A percentile compares a stretch with the other conserved stretches of the same genome.
Evolutionary conservation across 257 asterid species (phyloP).

Genomic region (Solanum acaule): DNA sequence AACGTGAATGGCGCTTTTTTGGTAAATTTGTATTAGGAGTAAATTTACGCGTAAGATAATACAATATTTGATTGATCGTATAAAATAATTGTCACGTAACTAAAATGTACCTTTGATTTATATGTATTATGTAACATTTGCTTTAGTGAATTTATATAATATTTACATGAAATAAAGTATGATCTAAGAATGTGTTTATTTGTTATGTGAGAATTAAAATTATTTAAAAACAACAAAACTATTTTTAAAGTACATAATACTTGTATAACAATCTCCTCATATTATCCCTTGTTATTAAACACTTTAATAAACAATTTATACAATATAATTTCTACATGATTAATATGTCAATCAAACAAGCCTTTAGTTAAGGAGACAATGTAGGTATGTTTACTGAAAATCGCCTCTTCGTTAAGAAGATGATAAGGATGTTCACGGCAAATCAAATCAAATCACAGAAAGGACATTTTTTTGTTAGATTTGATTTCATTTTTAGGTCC

Average conservation of each 20-base stretch:
- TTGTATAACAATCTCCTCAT: background rate
- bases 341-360: background rate
- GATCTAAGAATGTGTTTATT: too few relatives aligned
- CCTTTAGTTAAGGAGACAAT: background rate
- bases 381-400: rapidly evolving
- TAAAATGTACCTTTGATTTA: too few relatives aligned
- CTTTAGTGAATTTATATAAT: too few relatives aligned
- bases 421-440: rapidly evolving
- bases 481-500: rapidly evolving
- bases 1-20: background rate
- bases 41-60: background rate
- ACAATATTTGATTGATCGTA: too few relatives aligned
- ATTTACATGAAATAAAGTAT: too few relatives aligned
- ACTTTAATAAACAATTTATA: too few relatives aligned
- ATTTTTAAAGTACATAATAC: background rate
- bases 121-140: too few relatives aligned
- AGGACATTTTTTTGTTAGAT: too few relatives aligned
- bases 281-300: background rate
- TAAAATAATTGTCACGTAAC: background rate
- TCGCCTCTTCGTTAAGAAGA: rapidly evolving
- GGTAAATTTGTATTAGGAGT: background rate
- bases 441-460: background rate
- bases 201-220: background rate
- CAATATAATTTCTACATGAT: background rate
- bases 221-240: too few relatives aligned